A percentile compares a stretch with the other conserved stretches of the same genome.
Evolutionary conservation across 148 eudicot genomes (phyloP).

Genomic region (Beta vulgaris): DNA sequence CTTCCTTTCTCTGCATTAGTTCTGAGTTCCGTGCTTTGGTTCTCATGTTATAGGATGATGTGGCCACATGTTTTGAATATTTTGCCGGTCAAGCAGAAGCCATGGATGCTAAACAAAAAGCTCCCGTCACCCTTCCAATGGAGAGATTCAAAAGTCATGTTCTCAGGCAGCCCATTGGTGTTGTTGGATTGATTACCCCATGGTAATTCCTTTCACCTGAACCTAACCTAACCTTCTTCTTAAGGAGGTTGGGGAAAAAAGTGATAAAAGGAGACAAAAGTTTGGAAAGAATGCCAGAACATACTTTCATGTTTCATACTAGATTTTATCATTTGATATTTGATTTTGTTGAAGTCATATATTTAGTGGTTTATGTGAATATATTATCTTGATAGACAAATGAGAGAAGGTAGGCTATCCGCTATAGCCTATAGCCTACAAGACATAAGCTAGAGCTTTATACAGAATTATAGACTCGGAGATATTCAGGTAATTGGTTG

Average conservation of each 20-base stretch:
- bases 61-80: conserved; percentile 86
- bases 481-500: neutral
- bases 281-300: neutral
- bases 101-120: conserved; percentile 76
- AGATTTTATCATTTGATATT: neutral
- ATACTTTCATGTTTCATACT: neutral
- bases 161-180: conserved; percentile 83
- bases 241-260: neutral
- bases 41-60: conserved; percentile 70
- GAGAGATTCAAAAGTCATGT: conserved; percentile 82
- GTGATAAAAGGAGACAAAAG: neutral
- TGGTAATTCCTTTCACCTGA: conserved; percentile 45
- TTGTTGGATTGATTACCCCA: conserved; percentile 95
- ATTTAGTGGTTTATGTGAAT: neutral
- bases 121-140: conserved; percentile 78
- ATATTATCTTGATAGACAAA: neutral
- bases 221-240: too few relatives aligned
- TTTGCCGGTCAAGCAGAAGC: conserved; percentile 93
- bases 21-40: conserved; percentile 16
- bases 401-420: neutral
- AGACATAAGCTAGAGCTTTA: neutral
- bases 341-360: neutral
- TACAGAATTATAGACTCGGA: neutral
- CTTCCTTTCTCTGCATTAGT: neutral
- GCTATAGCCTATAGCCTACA: too few relatives aligned